These are phyloP conservation scores for Diaporthe nobilis DNA, from an alignment of 2,329 filamentous ascomycete species.

Conservation along the genomic window DNA sequence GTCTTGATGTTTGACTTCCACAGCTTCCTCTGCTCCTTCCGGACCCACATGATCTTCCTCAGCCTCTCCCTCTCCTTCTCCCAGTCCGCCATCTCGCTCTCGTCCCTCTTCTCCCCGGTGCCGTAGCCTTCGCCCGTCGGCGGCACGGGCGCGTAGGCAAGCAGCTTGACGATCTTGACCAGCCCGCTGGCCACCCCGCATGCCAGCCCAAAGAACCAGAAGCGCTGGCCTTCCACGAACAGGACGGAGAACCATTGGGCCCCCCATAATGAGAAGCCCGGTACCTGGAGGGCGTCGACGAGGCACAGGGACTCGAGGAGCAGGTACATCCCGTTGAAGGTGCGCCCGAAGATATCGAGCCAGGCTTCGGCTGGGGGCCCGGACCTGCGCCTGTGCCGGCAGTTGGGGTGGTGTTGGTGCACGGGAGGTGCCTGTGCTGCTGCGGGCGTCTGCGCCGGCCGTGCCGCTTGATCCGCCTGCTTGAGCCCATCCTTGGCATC, in stretches of 20 bases:
- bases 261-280: conserved; percentile 66
- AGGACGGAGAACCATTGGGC: conserved; percentile 61
- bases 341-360: conserved; percentile 70
- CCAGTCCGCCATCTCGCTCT: conserved; percentile 42
- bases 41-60: conserved; percentile 50
- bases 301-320: conserved; percentile 76
- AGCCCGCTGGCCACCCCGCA: conserved; percentile 62
- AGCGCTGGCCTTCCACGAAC: conserved; percentile 73
- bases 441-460: conserved; percentile 44
- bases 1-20: conserved; percentile 50
- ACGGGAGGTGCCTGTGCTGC: conserved; percentile 44
- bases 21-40: conserved; percentile 51
- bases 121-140: conserved; percentile 49
- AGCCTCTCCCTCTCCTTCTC: conserved; percentile 55
- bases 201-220: conserved; percentile 77
- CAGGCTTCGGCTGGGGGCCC: conserved; percentile 53
- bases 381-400: conserved; percentile 39
- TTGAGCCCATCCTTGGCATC: background rate
- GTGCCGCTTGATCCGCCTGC: background rate
- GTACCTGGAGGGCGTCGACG: conserved; percentile 63
- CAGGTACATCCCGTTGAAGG: conserved; percentile 76
- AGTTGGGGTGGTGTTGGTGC: conserved; percentile 29
- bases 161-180: conserved; percentile 57
- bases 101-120: conserved; percentile 45
- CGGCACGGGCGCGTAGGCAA: conserved; percentile 54